Base-by-base conservation (phyloP, 2,329 filamentous ascomycete species). In the Pyrenophora teres region DNA sequence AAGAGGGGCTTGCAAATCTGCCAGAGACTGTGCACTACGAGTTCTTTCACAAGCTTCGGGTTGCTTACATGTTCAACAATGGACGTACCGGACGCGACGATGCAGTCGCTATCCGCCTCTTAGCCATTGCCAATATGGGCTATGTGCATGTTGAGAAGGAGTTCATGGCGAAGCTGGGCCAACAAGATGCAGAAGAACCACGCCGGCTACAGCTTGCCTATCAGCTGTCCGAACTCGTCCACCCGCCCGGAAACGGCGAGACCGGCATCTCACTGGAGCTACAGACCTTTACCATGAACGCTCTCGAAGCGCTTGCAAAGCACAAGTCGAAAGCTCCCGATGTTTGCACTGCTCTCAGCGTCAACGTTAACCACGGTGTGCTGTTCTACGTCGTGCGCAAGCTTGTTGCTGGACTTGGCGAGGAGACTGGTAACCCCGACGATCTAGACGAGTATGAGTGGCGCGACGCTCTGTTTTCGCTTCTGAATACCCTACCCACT, bases 301-400 rank as follows among this genome's bases (percentile, higher is more conserved):
- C 93, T 0, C 80, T 99, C 43, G 92, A 97, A 70, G 89, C 90
- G n/a, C 81, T 99, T 50, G 86, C 90, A 6, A 88, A 86, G 68
- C 90, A 90, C 69, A 87, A 89, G 64, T 78, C 82, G 50, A 92
- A 91, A 67, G 84, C 87, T 25, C 79, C 85, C 30, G 94, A 99
- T 70, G 88, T 99, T 19, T 87, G 92, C 57, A 87, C 90, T 36
- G 92, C 94, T n/a, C 79, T 99, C 36, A 96, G 92, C 66, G 90
- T 95, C 46, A 96, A 93, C 63, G 93, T 97, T 32, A 97, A 96
- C 65, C 95, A 99, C 65, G 95, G 94, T 12, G 88, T 97, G 25
- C 81, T 99, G 38, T 88, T 97, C 61, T 97, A 97, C 67, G 84
- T 97, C 60, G 88, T 96, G 42, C 85, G 93, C 49, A 97, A 96